Base-by-base conservation (phyloP, 768 basidiomycete genomes). In the Mycena pura region DNA sequence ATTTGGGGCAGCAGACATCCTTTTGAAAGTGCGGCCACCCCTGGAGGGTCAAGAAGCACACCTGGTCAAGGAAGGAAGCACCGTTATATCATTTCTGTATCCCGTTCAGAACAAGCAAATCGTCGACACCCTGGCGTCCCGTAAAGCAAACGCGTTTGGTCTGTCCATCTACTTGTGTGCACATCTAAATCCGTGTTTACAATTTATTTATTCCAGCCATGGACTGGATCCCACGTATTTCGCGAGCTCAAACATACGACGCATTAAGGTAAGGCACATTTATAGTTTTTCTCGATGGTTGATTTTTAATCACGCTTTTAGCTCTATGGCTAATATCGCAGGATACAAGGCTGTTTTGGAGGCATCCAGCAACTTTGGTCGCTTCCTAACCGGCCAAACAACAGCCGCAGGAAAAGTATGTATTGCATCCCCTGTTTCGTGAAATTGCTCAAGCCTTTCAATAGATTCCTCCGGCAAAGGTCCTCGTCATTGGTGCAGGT, bases 291-390 rank as follows among this genome's bases (percentile, higher is more conserved):
- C 31, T 61, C 25, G 28, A 10, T 49, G 14, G 17, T 13, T 29
- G 51, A 46, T 47, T n/a, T 32, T 51, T 39, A 62, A 28, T 54
- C n/a, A 45, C 32, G 28, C 40, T 17, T 54, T 6, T 56, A 93
- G 93, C 69, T 94, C 92, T 24, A 95, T 95, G 93, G 88, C 90
- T n/a, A 95, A 95, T 70, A 95, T 93, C 39, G 85, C 92, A n/a
- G 93, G 93, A 13, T 95, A 95, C 74, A 93, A 95, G 73, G 93
- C 93, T 38, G 92, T 95, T 45, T 74, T 95, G 70, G 93, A 95
- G 73, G 93, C 93, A 28, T 91, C 92, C 24, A 94, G 93, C 73
- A 85, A 91, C 70, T 95, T 95, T 68, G 93, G 93, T 69, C 82
- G 93, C 66, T 95, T 93, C 77, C 80, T 95, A 65, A 93, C 93